A percentile compares a stretch with the other conserved stretches of the same genome.
Evolutionary conservation across 352 stramenopile genomes (phyloP).

Genomic region (Pythium rishiriense): DNA sequence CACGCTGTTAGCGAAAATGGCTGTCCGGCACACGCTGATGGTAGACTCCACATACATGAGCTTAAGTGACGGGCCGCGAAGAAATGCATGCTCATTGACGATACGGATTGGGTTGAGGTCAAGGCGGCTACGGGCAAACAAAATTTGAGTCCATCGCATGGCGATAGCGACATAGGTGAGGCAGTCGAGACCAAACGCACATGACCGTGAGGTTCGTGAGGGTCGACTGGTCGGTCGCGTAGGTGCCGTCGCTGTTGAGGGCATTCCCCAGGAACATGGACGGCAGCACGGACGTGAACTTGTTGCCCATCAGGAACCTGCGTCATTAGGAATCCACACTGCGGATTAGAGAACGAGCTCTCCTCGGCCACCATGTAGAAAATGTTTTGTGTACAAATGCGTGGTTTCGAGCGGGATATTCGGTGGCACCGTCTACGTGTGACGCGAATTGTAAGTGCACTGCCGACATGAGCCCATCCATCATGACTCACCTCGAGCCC

Average conservation of each 20-base stretch:
- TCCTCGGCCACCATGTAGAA: neutral
- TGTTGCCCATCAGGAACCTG: conserved; percentile 74
- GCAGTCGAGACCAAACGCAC: conserved; percentile 22
- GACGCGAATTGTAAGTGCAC: neutral
- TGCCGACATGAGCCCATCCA: neutral
- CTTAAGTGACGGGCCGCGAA: conserved; percentile 48
- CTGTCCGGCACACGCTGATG: no score
- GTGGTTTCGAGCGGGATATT: conserved; percentile 74
- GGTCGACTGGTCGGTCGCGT: conserved; percentile 38
- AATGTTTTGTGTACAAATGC: conserved; percentile 47
- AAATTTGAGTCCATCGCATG: neutral
- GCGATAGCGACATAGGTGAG: neutral
- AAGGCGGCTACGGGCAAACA: conserved; percentile 40
- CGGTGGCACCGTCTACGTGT: conserved; percentile 16
- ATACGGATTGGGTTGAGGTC: conserved; percentile 72
- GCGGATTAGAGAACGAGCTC: neutral
- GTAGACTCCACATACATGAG: conserved; percentile 46
- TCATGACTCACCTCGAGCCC: conserved; percentile 42
- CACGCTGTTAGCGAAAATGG: no score
- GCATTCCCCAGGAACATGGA: conserved; percentile 69
- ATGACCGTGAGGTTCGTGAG: conserved; percentile 73
- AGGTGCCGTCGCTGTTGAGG: conserved; percentile 53
- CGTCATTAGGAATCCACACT: no score
- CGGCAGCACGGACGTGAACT: conserved; percentile 57
- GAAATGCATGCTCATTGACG: conserved; percentile 78